Percentiles rank a stretch among this genome's conserved stretches.
Conservation (phyloP, 1,284 basidiomycete species). For the Mycena sp. region DNA sequence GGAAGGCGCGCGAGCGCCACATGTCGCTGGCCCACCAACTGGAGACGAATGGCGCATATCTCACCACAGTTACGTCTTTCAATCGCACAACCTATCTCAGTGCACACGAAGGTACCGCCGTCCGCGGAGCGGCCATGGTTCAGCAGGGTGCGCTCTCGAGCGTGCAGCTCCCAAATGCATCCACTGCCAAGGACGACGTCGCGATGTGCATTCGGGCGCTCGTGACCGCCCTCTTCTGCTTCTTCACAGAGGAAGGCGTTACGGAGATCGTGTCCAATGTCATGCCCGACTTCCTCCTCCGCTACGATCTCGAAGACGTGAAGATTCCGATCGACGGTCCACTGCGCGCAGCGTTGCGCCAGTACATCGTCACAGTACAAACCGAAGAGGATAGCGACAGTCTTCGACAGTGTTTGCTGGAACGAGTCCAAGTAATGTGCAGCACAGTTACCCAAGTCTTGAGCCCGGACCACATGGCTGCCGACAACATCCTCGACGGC, state of each 20-base stretch:
- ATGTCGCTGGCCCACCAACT: slow-evolving; percentile 6
- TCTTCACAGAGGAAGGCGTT: slow-evolving; percentile 4
- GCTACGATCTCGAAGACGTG: slow-evolving; percentile 4
- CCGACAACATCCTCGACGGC: slow-evolving; percentile 7
- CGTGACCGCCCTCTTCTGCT: slow-evolving; percentile 3
- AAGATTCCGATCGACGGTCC: slow-evolving; percentile 2
- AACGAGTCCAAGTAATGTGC: slow-evolving; percentile 6
- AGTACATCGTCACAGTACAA: slow-evolving; percentile 7
- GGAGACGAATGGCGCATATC: slow-evolving; percentile 4
- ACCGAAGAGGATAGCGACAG: slow-evolving; percentile 8
- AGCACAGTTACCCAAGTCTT: slow-evolving; percentile 4
- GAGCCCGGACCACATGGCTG: slow-evolving; percentile 5
- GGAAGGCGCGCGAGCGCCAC: slow-evolving; percentile 6
- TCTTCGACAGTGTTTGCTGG: slow-evolving; percentile 5
- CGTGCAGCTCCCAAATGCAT: slow-evolving; percentile 5
- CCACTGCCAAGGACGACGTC: slow-evolving; percentile 4
- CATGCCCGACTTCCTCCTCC: slow-evolving; percentile 8
- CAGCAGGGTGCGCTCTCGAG: slow-evolving; percentile 6
- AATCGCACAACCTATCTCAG: slow-evolving; percentile 7
- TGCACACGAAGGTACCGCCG: slow-evolving; percentile 3
- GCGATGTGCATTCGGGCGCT: slow-evolving; percentile 5
- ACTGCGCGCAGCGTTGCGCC: slow-evolving; percentile 2
- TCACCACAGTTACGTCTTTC: slow-evolving; percentile 5
- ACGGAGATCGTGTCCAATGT: slow-evolving; percentile 7
- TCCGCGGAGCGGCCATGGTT: slow-evolving; percentile 6